phyloP scores from a whole-genome alignment of 2,329 filamentous ascomycete genomes.

The Aspergillus texensis region DNA sequence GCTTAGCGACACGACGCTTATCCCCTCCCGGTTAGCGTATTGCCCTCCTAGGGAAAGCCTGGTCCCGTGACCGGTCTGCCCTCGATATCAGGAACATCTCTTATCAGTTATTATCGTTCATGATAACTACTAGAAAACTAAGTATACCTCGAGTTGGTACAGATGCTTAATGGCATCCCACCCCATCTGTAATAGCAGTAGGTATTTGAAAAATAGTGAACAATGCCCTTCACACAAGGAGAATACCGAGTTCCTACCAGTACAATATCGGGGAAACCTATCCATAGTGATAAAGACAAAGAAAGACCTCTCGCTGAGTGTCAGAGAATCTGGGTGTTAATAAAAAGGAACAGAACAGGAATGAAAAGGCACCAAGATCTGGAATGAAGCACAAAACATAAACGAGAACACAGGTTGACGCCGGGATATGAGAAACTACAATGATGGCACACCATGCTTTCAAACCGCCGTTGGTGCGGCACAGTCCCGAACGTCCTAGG shows the following conservation, averaged over 20 bases:
- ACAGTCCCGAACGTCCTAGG: not conserved
- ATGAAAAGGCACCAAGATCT: slow-evolving; percentile 7
- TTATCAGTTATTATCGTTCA: not conserved
- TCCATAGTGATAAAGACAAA: not conserved
- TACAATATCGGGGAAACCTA: not conserved
- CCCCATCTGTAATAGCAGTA: not conserved
- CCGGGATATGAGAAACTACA: slow-evolving; percentile 11
- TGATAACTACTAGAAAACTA: not conserved
- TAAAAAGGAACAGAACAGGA: slow-evolving; percentile 1
- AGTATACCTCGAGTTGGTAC: not conserved
- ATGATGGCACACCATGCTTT: slow-evolving; percentile 11
- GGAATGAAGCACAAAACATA: slow-evolving; percentile 14
- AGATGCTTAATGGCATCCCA: not conserved
- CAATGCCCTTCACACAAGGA: not conserved
- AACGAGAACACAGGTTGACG: slow-evolving; percentile 9
- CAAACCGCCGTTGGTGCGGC: not conserved
- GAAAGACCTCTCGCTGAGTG: not conserved
- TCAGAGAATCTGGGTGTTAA: not conserved
- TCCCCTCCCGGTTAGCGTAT: slow-evolving; percentile 25
- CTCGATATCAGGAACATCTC: slow-evolving; percentile 13
- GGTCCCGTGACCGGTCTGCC: slow-evolving; percentile 35
- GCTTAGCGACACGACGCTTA: slow-evolving; percentile 35
- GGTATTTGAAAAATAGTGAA: not conserved
- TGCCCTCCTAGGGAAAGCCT: slow-evolving; percentile 27
- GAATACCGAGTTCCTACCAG: not conserved